Percentiles rank a stretch among this genome's conserved stretches.
Conservation (phyloP, 257 asterid species). For the Nyctanthes arbortristis region DNA sequence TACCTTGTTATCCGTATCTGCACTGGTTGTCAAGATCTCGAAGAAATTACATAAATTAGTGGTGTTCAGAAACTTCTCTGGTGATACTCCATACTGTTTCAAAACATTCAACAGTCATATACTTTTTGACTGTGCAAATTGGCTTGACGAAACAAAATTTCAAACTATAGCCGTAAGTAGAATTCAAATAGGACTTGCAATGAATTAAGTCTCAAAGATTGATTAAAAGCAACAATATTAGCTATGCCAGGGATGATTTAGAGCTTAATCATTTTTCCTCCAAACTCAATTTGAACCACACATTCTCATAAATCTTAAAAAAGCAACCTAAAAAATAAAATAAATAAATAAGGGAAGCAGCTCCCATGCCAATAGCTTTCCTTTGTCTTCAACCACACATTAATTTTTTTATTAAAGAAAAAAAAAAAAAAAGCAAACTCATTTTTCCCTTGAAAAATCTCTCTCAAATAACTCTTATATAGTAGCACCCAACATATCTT, state of each 20-base stretch:
- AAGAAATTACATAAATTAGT: constrained; percentile 58
- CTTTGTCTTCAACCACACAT: no score
- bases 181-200: background rate
- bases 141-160: constrained; percentile 9
- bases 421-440: no score
- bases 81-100: constrained; percentile 84
- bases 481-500: background rate
- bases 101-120: constrained; percentile 20
- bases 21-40: constrained; percentile 71
- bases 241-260: background rate
- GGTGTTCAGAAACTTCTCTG: constrained; percentile 54
- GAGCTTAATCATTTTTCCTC: no score
- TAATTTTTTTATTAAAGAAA: no score
- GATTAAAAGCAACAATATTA: constrained; percentile 8
- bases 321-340: no score
- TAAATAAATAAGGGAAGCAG: no score
- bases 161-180: constrained; percentile 13
- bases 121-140: background rate
- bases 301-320: no score
- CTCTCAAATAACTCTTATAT: no score
- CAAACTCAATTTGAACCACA: no score
- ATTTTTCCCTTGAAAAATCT: no score
- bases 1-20: constrained; percentile 72
- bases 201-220: background rate
- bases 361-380: no score